phyloP scores from a whole-genome alignment of 257 asterid genomes.

The Fraxinus pennsylvanica region DNA sequence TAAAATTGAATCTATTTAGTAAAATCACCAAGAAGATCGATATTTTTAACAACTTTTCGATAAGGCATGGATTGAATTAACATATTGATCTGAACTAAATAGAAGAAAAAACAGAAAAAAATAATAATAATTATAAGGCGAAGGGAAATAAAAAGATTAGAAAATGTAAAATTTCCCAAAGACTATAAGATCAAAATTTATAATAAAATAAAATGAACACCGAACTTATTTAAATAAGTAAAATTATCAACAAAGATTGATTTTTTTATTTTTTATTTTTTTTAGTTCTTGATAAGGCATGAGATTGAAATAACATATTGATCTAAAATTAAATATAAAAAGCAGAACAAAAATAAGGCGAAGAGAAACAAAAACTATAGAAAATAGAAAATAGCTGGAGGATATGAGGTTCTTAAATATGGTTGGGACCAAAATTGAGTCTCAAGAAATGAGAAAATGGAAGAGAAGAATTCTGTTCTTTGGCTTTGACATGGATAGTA shows the following conservation, averaged over 20 bases:
- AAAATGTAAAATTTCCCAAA: background rate
- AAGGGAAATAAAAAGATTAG: slow-evolving; percentile 2
- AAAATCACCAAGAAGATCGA: background rate
- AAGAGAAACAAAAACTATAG: background rate
- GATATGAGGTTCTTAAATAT: slow-evolving; percentile 18
- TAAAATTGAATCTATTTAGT: background rate
- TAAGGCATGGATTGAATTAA: background rate
- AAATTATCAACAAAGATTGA: slow-evolving; percentile 5
- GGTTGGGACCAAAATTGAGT: slow-evolving; percentile 30
- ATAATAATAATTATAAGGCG: background rate
- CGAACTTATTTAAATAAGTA: background rate
- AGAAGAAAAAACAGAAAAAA: background rate
- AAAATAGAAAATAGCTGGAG: slow-evolving; percentile 30
- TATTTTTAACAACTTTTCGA: background rate
- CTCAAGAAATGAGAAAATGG: slow-evolving; percentile 14
- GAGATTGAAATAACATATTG: background rate
- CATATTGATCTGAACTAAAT: background rate
- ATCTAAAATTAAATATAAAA: background rate
- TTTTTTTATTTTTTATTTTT: background rate
- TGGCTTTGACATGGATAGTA: slow-evolving; percentile 24
- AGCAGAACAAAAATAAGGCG: background rate
- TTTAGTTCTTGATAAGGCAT: background rate
- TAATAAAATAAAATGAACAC: background rate
- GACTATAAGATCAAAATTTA: background rate
- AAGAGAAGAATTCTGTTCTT: slow-evolving; percentile 26